These are phyloP conservation scores for Aurifilum marmelostoma DNA, from an alignment of 2,329 filamentous ascomycete genomes.

Conservation along the genomic window DNA sequence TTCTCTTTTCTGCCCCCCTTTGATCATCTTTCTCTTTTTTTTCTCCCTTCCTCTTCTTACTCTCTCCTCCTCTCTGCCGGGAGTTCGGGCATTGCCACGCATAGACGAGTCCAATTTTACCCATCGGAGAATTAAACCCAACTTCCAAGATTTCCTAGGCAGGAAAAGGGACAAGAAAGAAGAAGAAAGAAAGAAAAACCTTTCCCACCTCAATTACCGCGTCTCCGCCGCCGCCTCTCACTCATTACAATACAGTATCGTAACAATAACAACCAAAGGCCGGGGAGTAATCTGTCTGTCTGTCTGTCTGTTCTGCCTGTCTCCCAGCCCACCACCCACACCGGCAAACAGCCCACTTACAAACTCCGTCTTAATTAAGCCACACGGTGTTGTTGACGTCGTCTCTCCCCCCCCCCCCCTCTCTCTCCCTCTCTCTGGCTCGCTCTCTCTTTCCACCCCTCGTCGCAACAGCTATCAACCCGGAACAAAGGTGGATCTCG, in stretches of 20 bases:
- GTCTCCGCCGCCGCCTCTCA: neutral
- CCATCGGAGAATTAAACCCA: neutral
- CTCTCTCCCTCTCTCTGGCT: no score
- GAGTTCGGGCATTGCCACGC: neutral
- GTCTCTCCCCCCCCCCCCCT: neutral
- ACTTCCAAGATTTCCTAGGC: neutral
- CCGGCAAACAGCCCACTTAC: no score
- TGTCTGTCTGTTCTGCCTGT: no score
- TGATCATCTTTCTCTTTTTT: neutral
- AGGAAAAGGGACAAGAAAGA: neutral
- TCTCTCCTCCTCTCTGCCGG: neutral
- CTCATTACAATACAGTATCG: neutral
- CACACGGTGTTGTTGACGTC: neutral
- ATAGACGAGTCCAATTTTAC: conserved; percentile 3
- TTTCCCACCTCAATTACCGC: neutral
- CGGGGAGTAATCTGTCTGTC: no score
- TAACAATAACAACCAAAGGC: neutral
- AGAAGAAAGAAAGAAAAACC: neutral
- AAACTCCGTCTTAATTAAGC: neutral
- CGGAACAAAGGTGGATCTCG: conserved; percentile 7
- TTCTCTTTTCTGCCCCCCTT: neutral
- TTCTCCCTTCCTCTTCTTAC: no score
- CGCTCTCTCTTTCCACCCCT: neutral
- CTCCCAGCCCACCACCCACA: neutral
- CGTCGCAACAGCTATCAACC: conserved; percentile 7